Percentiles rank a stretch among this genome's conserved stretches.
phyloP scores from a whole-genome alignment of 2,329 filamentous ascomycete genomes.

The Westerdykella sp. region DNA sequence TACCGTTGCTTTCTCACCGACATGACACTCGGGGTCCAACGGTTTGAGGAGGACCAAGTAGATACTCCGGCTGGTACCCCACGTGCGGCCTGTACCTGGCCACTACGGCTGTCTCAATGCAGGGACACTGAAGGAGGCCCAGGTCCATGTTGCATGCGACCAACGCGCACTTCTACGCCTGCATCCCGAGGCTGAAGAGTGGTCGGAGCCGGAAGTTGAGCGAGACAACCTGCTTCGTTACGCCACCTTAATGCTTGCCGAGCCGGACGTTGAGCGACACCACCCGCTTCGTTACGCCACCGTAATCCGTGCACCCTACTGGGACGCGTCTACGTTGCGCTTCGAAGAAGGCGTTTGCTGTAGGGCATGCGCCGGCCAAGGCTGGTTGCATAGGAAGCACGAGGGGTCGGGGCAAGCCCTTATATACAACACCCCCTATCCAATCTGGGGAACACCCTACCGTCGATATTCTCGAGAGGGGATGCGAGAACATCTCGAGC shows the following conservation, averaged over 20 bases:
- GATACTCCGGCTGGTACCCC: too few relatives aligned
- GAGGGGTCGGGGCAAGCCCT: not conserved
- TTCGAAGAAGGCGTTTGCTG: not conserved
- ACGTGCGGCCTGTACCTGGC: too few relatives aligned
- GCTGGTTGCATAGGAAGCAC: not conserved
- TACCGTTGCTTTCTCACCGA: constrained; percentile 1
- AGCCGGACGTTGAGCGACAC: not conserved
- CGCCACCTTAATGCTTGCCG: too few relatives aligned
- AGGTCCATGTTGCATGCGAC: too few relatives aligned
- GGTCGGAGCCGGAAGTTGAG: not conserved
- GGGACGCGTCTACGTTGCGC: not conserved
- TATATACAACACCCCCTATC: not conserved
- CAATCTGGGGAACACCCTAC: constrained; percentile 1
- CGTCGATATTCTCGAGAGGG: not conserved
- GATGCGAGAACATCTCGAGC: constrained; percentile 1
- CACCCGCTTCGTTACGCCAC: not conserved
- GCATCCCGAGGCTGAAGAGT: too few relatives aligned
- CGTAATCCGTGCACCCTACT: constrained; percentile 1
- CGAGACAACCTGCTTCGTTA: not conserved
- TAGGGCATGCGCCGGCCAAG: constrained; percentile 1
- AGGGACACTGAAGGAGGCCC: too few relatives aligned
- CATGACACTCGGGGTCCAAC: not conserved
- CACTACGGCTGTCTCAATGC: too few relatives aligned
- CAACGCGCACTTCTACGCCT: too few relatives aligned
- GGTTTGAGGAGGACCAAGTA: too few relatives aligned